A percentile compares a stretch with the other conserved stretches of the same genome.
Conservation (phyloP, 1,284 basidiomycete species). For the Ganoderma sinense region DNA sequence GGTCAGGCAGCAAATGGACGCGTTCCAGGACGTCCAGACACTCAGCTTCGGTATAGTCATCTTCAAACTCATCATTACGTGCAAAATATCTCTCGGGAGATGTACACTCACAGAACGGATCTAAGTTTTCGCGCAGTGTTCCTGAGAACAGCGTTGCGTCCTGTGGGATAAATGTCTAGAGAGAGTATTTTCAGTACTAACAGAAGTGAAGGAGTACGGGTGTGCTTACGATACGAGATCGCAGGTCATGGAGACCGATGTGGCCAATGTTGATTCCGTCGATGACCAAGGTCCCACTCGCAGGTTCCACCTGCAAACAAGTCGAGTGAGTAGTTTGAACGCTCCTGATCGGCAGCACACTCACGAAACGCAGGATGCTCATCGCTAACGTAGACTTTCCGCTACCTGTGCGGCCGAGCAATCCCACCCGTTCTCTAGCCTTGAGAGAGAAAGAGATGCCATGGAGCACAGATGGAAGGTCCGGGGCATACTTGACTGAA, state of each 20-base stretch:
- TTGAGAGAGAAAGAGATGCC: constrained; percentile 73
- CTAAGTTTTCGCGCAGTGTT: constrained; percentile 86
- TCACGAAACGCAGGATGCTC: constrained; percentile 85
- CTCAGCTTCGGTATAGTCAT: constrained; percentile 83
- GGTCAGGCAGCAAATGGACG: constrained; percentile 67
- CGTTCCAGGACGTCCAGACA: constrained; percentile 73
- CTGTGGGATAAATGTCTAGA: constrained; percentile 82
- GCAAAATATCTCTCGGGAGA: constrained; percentile 7
- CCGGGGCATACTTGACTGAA: constrained; percentile 83
- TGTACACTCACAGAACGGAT: constrained; percentile 71
- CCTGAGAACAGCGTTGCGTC: constrained; percentile 89
- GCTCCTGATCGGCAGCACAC: constrained; percentile 31
- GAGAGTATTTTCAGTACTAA: not conserved
- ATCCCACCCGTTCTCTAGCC: constrained; percentile 72
- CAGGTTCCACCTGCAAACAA: constrained; percentile 71
- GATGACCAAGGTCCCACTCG: constrained; percentile 79
- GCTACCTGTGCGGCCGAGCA: constrained; percentile 81
- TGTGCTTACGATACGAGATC: constrained; percentile 69
- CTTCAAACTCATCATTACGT: constrained; percentile 40
- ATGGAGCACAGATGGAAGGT: constrained; percentile 85
- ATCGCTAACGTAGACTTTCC: constrained; percentile 88
- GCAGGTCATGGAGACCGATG: constrained; percentile 87
- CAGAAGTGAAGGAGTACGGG: not conserved
- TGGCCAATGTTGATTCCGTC: constrained; percentile 91
- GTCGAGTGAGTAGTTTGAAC: not conserved